A percentile compares a stretch with the other conserved stretches of the same genome.
Evolutionary conservation across 1,284 basidiomycete genomes (phyloP).

Genomic region (Trichosporon sp.): DNA sequence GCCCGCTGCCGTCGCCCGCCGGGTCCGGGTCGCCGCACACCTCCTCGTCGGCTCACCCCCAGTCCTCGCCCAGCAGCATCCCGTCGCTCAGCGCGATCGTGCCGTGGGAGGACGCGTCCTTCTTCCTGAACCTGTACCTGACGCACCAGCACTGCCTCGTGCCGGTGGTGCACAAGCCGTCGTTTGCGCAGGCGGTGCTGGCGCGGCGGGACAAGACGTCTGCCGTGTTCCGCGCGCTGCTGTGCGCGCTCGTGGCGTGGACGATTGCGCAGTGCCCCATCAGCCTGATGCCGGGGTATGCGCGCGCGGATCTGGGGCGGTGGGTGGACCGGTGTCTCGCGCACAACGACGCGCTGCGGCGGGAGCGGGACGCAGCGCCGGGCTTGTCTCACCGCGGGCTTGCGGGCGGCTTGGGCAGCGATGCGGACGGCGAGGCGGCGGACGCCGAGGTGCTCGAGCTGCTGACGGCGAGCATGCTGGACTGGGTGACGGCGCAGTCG

Average conservation of each 20-base stretch:
- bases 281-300: constrained; percentile 17
- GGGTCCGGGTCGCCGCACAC: not conserved
- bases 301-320: not conserved
- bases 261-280: constrained; percentile 33
- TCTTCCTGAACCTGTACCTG: constrained; percentile 31
- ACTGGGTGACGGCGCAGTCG: constrained; percentile 25
- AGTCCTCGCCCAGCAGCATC: not conserved
- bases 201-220: constrained; percentile 26
- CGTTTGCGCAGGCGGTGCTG: constrained; percentile 31
- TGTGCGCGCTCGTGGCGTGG: constrained; percentile 30
- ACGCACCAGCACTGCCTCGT: constrained; percentile 32
- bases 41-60: not conserved
- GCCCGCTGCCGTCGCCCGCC: not conserved
- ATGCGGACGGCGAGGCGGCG: not conserved
- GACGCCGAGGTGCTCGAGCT: constrained; percentile 5
- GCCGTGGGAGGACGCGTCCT: constrained; percentile 27
- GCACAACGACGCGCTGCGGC: not conserved
- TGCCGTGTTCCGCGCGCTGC: constrained; percentile 29
- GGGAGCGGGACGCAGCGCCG: not conserved
- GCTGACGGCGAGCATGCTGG: constrained; percentile 22
- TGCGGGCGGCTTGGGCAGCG: not conserved
- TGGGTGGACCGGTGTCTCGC: not conserved
- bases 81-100: constrained; percentile 9
- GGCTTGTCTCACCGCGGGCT: too few relatives aligned
- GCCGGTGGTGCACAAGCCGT: constrained; percentile 34